Evolutionary conservation across 257 asterid genomes (phyloP).

Genomic region (Eucommia ulmoides): DNA sequence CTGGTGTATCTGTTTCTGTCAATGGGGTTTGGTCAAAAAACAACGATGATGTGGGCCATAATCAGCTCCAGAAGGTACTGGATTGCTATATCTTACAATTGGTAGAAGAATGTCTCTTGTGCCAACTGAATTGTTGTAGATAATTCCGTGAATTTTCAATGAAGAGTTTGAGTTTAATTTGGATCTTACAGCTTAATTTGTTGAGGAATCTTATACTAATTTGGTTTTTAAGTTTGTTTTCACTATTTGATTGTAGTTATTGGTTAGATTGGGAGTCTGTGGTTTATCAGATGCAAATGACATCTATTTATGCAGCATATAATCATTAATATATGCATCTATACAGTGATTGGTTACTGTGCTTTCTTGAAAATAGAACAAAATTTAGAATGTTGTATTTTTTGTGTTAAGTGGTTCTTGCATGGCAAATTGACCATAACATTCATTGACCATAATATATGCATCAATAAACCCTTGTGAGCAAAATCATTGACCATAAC

Average conservation of each 20-base stretch:
- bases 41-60: slow-evolving; percentile 48
- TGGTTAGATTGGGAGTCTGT: not conserved
- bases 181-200: not conserved
- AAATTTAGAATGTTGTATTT: not conserved
- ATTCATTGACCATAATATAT: not conserved
- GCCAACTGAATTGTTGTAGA: too few relatives aligned
- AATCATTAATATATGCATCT: not conserved
- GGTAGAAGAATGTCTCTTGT: too few relatives aligned
- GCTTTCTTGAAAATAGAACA: not conserved
- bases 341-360: not conserved
- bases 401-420: not conserved
- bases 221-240: not conserved
- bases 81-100: not conserved
- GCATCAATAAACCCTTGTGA: not conserved
- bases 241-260: not conserved
- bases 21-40: slow-evolving; percentile 82
- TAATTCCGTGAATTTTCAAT: not conserved
- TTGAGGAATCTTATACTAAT: not conserved
- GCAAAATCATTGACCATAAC: not conserved
- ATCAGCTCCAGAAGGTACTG: slow-evolving; percentile 83
- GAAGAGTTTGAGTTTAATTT: not conserved
- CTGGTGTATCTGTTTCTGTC: slow-evolving; percentile 29
- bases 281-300: not conserved
- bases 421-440: not conserved
- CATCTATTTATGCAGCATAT: not conserved